A percentile compares a stretch with the other conserved stretches of the same genome.
Evolutionary conservation across 345 rosid species (phyloP).

Genomic region (Eucalyptus coolabah): DNA sequence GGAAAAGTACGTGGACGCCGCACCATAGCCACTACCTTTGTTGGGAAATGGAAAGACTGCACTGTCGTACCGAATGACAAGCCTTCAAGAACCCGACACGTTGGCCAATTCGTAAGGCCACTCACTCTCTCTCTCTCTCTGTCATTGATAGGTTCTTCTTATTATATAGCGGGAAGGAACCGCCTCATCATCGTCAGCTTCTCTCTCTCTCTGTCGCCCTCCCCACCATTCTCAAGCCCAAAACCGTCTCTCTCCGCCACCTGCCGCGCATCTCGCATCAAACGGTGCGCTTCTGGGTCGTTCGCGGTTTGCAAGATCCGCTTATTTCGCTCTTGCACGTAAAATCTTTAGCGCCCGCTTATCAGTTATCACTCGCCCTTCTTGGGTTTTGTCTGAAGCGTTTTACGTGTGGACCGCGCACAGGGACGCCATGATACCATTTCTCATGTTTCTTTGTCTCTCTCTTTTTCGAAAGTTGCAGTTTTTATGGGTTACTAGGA

Average conservation of each 20-base stretch:
- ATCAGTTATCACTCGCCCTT: background rate
- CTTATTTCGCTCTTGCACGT: background rate
- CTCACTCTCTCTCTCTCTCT: background rate
- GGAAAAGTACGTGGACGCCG: background rate
- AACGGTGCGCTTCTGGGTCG: background rate
- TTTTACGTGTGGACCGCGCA: background rate
- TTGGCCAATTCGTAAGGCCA: background rate
- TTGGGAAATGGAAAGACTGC: slow-evolving; percentile 1
- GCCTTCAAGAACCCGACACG: background rate
- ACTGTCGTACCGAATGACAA: background rate
- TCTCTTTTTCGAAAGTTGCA: background rate
- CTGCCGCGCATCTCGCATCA: background rate
- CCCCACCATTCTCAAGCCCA: background rate
- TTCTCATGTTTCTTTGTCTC: background rate
- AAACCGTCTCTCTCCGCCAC: background rate
- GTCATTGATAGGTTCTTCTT: background rate
- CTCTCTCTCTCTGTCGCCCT: background rate
- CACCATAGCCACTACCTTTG: background rate
- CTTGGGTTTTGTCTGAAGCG: background rate
- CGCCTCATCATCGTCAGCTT: background rate
- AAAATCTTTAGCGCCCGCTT: background rate
- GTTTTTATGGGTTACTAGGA: background rate
- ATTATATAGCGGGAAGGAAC: background rate
- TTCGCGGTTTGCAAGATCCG: background rate
- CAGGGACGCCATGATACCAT: background rate